Conservation (phyloP, 139 green algal species). For the Tetraselmis chui region DNA sequence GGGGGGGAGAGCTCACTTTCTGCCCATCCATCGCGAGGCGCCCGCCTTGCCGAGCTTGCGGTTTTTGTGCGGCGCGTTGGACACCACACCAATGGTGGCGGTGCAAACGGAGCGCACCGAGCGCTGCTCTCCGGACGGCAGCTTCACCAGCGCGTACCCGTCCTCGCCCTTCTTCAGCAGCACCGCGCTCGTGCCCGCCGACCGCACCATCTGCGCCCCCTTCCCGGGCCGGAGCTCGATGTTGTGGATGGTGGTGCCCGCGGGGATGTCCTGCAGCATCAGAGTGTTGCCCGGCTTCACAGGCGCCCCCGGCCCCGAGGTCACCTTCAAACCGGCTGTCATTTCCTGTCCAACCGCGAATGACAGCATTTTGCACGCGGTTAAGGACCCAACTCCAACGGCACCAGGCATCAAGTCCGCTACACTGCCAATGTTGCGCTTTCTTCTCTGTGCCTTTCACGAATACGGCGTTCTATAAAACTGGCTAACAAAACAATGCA, state of each 20-base stretch:
- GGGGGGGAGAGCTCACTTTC: slow-evolving; percentile 17
- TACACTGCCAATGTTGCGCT: no score
- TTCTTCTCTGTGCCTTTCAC: no score
- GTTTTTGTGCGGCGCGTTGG: slow-evolving; percentile 79
- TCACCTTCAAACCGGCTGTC: slow-evolving; percentile 51
- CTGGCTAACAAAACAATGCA: no score
- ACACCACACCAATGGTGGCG: slow-evolving; percentile 81
- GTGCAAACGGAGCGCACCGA: slow-evolving; percentile 61
- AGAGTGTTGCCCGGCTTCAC: slow-evolving; percentile 70
- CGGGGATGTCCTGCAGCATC: slow-evolving; percentile 50
- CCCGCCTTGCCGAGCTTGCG: slow-evolving; percentile 78
- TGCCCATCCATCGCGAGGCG: slow-evolving; percentile 46
- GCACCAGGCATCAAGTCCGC: no score
- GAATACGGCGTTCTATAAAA: no score
- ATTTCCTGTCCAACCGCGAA: slow-evolving; percentile 30
- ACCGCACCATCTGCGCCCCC: slow-evolving; percentile 66
- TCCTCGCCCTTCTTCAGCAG: slow-evolving; percentile 57
- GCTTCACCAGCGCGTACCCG: slow-evolving; percentile 59
- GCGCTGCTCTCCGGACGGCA: slow-evolving; percentile 82
- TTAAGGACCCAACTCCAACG: no score
- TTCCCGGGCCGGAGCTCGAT: slow-evolving; percentile 75
- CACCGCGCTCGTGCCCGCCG: slow-evolving; percentile 60
- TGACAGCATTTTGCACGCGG: no score
- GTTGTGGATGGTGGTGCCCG: slow-evolving; percentile 67
- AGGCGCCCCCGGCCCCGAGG: slow-evolving; percentile 33